Percentiles rank a stretch among this genome's conserved stretches.
Conservation (phyloP, 2,329 filamentous ascomycete genomes). For the Emmonsia crescens region DNA sequence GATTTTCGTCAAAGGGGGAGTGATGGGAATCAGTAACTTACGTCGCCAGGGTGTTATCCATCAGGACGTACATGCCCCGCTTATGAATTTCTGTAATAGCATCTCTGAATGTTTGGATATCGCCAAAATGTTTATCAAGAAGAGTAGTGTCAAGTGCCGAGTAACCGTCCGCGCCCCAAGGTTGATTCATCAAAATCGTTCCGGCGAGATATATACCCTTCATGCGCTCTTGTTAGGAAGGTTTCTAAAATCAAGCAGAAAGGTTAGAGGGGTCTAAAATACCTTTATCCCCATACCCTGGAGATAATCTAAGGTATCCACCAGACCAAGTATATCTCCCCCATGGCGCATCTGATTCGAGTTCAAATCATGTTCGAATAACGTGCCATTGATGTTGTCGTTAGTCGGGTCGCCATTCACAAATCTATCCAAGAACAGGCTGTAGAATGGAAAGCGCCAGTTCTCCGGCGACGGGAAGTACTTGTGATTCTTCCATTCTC, state of each 20-base stretch:
- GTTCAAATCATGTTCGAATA: slow-evolving; percentile 50
- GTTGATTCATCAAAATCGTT: slow-evolving; percentile 53
- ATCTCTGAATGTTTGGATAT: slow-evolving; percentile 47
- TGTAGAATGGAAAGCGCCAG: slow-evolving; percentile 58
- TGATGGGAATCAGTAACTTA: slow-evolving; percentile 22
- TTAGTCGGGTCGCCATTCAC: slow-evolving; percentile 56
- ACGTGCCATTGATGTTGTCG: slow-evolving; percentile 51
- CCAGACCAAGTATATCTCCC: slow-evolving; percentile 47
- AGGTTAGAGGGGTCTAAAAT: slow-evolving; percentile 1
- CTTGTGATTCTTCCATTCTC: slow-evolving; percentile 43
- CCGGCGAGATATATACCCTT: slow-evolving; percentile 53
- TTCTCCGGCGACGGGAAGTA: slow-evolving; percentile 48
- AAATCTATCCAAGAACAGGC: slow-evolving; percentile 52
- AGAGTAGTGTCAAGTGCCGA: slow-evolving; percentile 51
- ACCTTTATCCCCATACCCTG: slow-evolving; percentile 55
- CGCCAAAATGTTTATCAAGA: slow-evolving; percentile 52
- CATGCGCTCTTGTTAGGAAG: slow-evolving; percentile 10
- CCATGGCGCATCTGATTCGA: slow-evolving; percentile 54
- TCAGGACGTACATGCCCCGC: slow-evolving; percentile 53
- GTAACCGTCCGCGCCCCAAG: slow-evolving; percentile 54
- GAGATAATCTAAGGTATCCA: slow-evolving; percentile 53
- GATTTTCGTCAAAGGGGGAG: neutral
- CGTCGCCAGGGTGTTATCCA: slow-evolving; percentile 57
- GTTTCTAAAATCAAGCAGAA: neutral
- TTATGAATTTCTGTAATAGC: slow-evolving; percentile 51